Conservation (phyloP, 202 grass and related monocot species). For the Miscanthus sacchariflorus region DNA sequence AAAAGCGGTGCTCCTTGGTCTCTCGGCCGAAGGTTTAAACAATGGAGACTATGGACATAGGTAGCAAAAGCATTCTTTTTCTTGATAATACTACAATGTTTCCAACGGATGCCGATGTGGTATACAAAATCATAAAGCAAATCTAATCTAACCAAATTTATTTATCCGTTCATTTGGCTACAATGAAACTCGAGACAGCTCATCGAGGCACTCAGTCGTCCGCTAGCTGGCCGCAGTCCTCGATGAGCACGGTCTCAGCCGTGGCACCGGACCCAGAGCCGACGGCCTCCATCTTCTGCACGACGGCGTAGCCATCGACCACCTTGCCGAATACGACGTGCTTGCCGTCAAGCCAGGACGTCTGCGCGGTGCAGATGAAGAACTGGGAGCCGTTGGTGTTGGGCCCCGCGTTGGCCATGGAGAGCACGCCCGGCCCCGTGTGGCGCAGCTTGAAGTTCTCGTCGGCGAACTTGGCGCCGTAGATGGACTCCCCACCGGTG, state of each 20-base stretch:
- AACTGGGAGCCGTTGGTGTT: constrained; percentile 83
- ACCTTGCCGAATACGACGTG: constrained; percentile 90
- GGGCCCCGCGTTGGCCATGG: constrained; percentile 84
- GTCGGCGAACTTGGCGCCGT: constrained; percentile 70
- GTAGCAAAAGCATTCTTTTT: too few species aligned
- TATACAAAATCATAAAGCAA: neutral
- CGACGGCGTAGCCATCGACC: constrained; percentile 60
- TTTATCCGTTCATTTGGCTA: constrained; percentile 1
- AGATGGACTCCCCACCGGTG: constrained; percentile 83
- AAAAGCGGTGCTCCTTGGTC: too few species aligned
- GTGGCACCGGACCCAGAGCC: constrained; percentile 54
- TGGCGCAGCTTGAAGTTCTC: constrained; percentile 79
- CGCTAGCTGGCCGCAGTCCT: constrained; percentile 66
- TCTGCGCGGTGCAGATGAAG: constrained; percentile 73
- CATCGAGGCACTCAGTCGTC: neutral
- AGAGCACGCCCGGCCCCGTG: constrained; percentile 63
- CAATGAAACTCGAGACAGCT: too few species aligned
- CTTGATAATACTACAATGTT: too few species aligned
- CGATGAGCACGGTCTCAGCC: constrained; percentile 56
- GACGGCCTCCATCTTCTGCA: constrained; percentile 72
- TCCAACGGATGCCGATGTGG: too few species aligned
- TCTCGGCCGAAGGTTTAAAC: too few species aligned
- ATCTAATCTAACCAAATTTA: neutral
- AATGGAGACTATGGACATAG: too few species aligned
- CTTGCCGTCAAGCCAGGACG: constrained; percentile 72